Percentiles rank a stretch among this genome's conserved stretches.
phyloP scores from a whole-genome alignment of 331 rosid species.

The Telfairia occidentalis region DNA sequence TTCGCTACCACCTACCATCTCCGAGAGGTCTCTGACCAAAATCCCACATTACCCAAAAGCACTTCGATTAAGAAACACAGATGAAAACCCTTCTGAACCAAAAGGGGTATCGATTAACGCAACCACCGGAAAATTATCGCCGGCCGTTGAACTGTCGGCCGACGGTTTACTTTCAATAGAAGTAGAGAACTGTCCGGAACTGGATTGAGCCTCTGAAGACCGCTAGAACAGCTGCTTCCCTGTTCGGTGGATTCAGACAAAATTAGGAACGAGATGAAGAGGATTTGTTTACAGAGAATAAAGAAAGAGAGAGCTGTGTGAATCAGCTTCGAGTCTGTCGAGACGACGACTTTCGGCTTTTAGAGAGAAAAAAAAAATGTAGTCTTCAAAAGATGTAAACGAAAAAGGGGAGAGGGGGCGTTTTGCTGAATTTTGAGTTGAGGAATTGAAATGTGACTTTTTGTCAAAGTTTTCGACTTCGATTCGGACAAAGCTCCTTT shows the following conservation, averaged over 20 bases:
- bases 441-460: not conserved
- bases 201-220: not conserved
- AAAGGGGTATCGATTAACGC: not conserved
- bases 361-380: not conserved
- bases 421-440: not conserved
- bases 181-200: not conserved
- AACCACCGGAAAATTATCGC: not conserved
- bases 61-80: slow-evolving; percentile 35
- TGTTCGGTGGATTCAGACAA: not conserved
- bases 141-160: not conserved
- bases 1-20: slow-evolving; percentile 43
- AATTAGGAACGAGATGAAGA: not conserved
- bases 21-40: slow-evolving; percentile 37
- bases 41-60: slow-evolving; percentile 47
- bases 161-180: not conserved
- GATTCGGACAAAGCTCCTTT: not conserved
- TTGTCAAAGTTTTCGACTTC: slow-evolving; percentile 9
- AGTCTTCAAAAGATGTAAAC: not conserved
- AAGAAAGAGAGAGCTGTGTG: not conserved
- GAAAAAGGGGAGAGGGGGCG: not conserved
- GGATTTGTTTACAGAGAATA: not conserved
- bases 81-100: not conserved
- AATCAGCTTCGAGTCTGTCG: not conserved
- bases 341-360: not conserved
- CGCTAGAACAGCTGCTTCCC: not conserved